phyloP scores from a whole-genome alignment of 108 stramenopile genomes.

The Skeletonema marinoi region DNA sequence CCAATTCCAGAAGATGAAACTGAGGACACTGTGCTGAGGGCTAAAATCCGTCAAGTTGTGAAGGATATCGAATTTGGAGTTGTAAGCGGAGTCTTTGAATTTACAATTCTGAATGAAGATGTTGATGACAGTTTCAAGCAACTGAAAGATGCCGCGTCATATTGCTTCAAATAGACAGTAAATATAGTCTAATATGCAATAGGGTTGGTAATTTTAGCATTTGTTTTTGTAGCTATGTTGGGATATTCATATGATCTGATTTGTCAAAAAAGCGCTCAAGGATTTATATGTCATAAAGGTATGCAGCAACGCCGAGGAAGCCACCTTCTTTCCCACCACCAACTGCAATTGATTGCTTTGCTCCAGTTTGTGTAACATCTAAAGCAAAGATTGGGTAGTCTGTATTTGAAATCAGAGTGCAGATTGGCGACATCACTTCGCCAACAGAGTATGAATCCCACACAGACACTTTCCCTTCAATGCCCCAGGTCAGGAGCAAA shows the following conservation, averaged over 20 bases:
- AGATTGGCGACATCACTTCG: conserved; percentile 68
- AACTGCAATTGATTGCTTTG: conserved; percentile 39
- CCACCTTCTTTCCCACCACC: conserved; percentile 67
- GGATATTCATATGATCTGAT: too few species aligned
- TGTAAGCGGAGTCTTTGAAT: conserved; percentile 84
- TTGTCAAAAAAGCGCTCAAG: too few species aligned
- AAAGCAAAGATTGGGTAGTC: conserved; percentile 80
- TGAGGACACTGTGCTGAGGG: conserved; percentile 59
- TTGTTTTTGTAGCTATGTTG: too few species aligned
- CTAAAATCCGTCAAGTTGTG: conserved; percentile 63
- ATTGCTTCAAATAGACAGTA: conserved; percentile 64
- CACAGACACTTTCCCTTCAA: conserved; percentile 80
- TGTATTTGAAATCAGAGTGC: conserved; percentile 56
- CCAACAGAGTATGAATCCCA: conserved; percentile 75
- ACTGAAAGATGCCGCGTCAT: conserved; percentile 67
- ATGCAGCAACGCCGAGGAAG: conserved; percentile 17
- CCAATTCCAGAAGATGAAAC: conserved; percentile 64
- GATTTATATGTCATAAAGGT: conserved; percentile 2
- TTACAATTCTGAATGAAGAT: conserved; percentile 82
- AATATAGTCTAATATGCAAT: neutral
- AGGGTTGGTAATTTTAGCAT: neutral
- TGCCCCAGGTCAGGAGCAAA: conserved; percentile 83
- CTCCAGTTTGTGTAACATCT: conserved; percentile 31
- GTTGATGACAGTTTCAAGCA: conserved; percentile 62
- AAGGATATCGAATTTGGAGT: conserved; percentile 86